Evolutionary conservation across 176 grass and related monocot genomes (phyloP).

Genomic region (Bothriochloa decipiens): DNA sequence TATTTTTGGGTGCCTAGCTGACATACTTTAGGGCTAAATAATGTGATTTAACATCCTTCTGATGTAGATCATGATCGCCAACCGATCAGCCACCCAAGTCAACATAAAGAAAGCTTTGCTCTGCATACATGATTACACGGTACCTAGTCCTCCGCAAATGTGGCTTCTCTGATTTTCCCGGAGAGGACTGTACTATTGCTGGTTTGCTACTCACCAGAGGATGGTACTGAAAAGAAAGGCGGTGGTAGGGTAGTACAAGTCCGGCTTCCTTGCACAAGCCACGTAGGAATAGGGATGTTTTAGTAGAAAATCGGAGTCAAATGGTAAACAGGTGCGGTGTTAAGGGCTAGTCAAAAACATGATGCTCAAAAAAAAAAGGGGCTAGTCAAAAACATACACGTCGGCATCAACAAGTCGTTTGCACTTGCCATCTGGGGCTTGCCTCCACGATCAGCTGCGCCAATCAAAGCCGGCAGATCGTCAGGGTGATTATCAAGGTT

Average conservation of each 20-base stretch:
- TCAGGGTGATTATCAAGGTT: background rate
- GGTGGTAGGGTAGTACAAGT: background rate
- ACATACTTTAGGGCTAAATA: too few relatives aligned
- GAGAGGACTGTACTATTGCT: background rate
- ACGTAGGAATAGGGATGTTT: background rate
- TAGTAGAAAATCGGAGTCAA: background rate
- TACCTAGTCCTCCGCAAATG: background rate
- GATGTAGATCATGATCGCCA: background rate
- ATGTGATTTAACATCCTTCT: background rate
- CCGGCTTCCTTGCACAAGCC: background rate
- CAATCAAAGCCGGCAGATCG: background rate
- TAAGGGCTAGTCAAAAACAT: background rate
- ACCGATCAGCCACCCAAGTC: background rate
- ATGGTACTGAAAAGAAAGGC: too few relatives aligned
- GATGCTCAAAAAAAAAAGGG: too few relatives aligned
- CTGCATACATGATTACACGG: background rate
- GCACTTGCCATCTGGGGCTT: background rate
- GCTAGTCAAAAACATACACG: background rate
- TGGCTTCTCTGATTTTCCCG: background rate
- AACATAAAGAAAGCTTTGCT: background rate
- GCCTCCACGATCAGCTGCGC: background rate
- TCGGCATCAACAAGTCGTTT: background rate
- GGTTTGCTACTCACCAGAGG: too few relatives aligned
- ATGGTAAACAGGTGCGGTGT: too few relatives aligned
- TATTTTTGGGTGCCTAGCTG: too few relatives aligned